Evolutionary conservation across 2,329 filamentous ascomycete genomes (phyloP), one percentile per base, ranked within the genome.

Genomic region (Colletotrichum nymphaeae): DNA sequence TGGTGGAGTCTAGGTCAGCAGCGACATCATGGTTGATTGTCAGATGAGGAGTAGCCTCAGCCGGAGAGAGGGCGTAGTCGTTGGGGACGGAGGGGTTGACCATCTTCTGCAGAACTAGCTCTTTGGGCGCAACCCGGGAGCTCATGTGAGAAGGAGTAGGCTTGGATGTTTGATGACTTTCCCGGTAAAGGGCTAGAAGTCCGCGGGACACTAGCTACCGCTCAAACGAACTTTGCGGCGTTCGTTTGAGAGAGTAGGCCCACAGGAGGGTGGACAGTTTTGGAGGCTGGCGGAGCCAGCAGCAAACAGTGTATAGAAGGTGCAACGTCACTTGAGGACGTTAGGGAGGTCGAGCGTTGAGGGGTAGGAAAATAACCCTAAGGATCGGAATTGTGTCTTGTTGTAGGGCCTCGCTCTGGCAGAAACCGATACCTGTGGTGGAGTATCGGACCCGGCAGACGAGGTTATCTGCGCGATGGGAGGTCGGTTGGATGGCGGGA

Each of bases 191-290:
- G 82, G 82, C 84, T 74, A 74, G 72, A 85, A 88, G 88, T 91
- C 90, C 89, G 92, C 93, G 93, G 93, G 97, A 95, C 95, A 94
- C 95, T 95, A 93, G 95, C 95, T 97, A 92, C 94, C 92, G 90
- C 94, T 91, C 94, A 97, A 95, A 96, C 94, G 94, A 95, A 95
- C 93, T 91, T 93, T 95, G 93, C 91, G 91, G 93, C 89, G 93
- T 94, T 89, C 94, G 95, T 90, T 92, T 94, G 94, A 95, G 94
- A 95, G 93, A 97, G 94, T 95, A 97, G 95, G 94, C 95, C 94
- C 95, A 97, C 93, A 91, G 90, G 88, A 90, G 85, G 87, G 89
- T 88, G 86, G 87, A 85, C 84, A 84, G 84, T 80, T 78, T 81
- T 85, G 84, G 88, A 89, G 90, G 94, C 93, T 96, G 94, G 95